Base-by-base conservation (phyloP, 2,329 filamentous ascomycete genomes). In the Claviceps spartinae region DNA sequence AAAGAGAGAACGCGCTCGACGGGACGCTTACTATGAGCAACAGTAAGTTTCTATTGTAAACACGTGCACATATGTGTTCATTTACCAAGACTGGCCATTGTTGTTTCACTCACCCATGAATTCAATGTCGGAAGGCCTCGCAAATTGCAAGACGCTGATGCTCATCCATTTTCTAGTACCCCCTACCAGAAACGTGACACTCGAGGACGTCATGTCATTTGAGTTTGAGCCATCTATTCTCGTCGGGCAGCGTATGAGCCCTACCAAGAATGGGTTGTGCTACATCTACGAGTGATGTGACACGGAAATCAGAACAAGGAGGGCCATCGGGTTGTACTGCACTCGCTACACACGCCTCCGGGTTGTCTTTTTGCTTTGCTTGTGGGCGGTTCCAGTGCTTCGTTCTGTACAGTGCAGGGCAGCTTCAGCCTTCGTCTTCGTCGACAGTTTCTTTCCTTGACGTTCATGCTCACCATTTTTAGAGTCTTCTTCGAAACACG, bases 1-100 rank as follows among this genome's bases (percentile, higher is more conserved):
- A 4, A 11, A 40, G 53, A 37, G 49, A 47, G 7, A 8, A 52
- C 34, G 53, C 42, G 14, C 37, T 54, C 4, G 26, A 52, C 14
- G 50, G 50, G 5, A 50, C 50, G 1, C 16, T 22, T 16, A 54
- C 53, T 0, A 38, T 52, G 26, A 8, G 9, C 11, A 52, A 52
- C 37, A 3, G 50, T 54, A 22, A 54, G 50, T 48, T 47, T 11
- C 20, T 44, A 16, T 14, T 26, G 22, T 18, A 0, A 13, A 16
- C 22, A 44, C 14, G 5, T 44, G 24, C 13, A 13, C 18, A 43
- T n/a, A 9, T 30, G 26, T 9, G 8, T 30, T 30, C 9, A 30
- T 30, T 8, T 4, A 3, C 8, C 8, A 30, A 30, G 8, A 30
- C 8, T 30, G 8, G 26, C 8, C 26, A 9, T 30, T 9, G 8